phyloP scores from a whole-genome alignment of 2,329 filamentous ascomycete species.

The Trichoderma oligosporum region DNA sequence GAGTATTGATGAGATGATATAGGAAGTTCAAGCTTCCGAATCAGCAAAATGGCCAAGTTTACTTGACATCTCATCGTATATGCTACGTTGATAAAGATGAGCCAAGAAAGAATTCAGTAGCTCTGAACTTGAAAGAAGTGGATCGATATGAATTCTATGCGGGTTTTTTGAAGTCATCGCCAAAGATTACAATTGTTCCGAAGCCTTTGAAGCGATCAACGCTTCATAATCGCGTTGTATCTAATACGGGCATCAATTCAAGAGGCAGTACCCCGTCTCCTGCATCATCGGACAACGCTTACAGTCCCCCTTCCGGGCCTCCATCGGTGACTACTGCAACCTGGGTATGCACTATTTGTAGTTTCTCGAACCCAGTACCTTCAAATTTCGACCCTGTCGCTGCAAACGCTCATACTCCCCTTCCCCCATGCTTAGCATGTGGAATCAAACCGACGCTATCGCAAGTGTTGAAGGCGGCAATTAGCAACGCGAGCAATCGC shows the following conservation, averaged over 20 bases:
- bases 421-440: slow-evolving; percentile 86
- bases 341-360: slow-evolving; percentile 95
- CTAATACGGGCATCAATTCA: slow-evolving; percentile 43
- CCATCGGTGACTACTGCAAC: slow-evolving; percentile 61
- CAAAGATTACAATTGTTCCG: slow-evolving; percentile 85
- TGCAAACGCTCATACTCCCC: slow-evolving; percentile 71
- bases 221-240: slow-evolving; percentile 51
- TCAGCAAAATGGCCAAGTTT: slow-evolving; percentile 93
- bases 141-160: slow-evolving; percentile 90
- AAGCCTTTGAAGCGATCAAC: slow-evolving; percentile 69
- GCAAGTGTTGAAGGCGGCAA: slow-evolving; percentile 80
- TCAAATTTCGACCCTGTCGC: slow-evolving; percentile 87
- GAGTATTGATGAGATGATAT: slow-evolving; percentile 12
- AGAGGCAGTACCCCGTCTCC: slow-evolving; percentile 48
- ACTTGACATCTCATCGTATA: slow-evolving; percentile 89
- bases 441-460: slow-evolving; percentile 87
- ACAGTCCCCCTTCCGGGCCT: slow-evolving; percentile 39
- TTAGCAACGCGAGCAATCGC: slow-evolving; percentile 66
- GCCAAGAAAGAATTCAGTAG: slow-evolving; percentile 77
- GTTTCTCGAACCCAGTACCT: slow-evolving; percentile 87
- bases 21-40: slow-evolving; percentile 94
- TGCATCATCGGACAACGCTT: slow-evolving; percentile 41
- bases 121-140: slow-evolving; percentile 84
- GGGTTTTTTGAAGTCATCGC: slow-evolving; percentile 89
- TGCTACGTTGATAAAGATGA: slow-evolving; percentile 92